phyloP scores from a whole-genome alignment of 306 rosid genomes.

The Myrica gale region DNA sequence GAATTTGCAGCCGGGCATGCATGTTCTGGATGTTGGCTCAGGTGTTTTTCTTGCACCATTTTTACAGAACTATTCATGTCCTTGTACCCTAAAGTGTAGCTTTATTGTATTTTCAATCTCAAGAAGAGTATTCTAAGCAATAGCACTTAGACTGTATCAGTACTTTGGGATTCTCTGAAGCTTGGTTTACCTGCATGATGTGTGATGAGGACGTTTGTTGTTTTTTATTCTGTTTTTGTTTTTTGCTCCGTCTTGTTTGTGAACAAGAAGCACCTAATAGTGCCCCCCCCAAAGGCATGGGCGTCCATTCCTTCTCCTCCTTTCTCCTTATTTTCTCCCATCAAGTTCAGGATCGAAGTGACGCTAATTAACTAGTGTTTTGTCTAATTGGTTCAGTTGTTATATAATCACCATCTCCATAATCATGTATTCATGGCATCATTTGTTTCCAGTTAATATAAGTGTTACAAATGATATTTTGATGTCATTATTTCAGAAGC shows the following conservation, averaged over 20 bases:
- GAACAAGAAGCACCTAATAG: background rate
- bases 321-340: background rate
- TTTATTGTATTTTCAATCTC: background rate
- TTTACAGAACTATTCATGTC: background rate
- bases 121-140: background rate
- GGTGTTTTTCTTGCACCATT: constrained; percentile 42
- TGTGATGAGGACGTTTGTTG: background rate
- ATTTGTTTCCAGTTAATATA: background rate
- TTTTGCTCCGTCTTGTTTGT: background rate
- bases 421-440: background rate
- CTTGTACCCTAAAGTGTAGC: background rate
- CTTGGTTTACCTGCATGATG: background rate
- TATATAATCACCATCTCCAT: background rate
- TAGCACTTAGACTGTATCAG: background rate
- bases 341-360: background rate
- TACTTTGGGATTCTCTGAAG: background rate
- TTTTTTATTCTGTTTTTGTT: background rate
- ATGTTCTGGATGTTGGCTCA: constrained; percentile 86
- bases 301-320: too few relatives aligned
- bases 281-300: background rate
- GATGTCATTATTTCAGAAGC: background rate
- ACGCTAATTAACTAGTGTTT: background rate
- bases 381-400: background rate
- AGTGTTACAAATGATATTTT: background rate
- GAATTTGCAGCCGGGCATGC: constrained; percentile 89